Evolutionary conservation across 106 monocot genomes (phyloP).

Genomic region (Dendrobium huoshanense): DNA sequence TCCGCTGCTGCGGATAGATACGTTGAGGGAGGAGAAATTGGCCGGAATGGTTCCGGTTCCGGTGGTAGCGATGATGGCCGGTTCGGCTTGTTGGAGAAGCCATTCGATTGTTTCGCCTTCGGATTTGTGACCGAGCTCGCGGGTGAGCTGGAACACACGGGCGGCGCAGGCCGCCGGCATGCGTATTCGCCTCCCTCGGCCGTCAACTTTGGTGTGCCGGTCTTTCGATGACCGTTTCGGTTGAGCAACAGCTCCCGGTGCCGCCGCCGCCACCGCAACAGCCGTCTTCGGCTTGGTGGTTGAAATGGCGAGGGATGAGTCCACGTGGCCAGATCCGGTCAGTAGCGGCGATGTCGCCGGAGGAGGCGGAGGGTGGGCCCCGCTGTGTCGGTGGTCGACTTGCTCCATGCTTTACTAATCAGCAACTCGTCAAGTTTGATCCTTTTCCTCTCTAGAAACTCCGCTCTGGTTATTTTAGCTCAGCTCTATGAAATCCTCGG

Average conservation of each 20-base stretch:
- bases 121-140: conserved; percentile 64
- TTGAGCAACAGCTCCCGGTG: neutral
- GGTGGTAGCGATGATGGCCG: conserved; percentile 51
- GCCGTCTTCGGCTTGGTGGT: neutral
- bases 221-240: conserved; percentile 51
- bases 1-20: conserved; percentile 43
- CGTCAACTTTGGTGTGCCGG: conserved; percentile 70
- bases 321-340: neutral
- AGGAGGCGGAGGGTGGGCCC: neutral
- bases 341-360: conserved; percentile 15
- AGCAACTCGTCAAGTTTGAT: neutral
- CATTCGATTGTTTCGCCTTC: conserved; percentile 71
- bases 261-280: neutral
- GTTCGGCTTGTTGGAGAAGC: conserved; percentile 67
- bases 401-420: conserved; percentile 2
- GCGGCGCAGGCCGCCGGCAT: conserved; percentile 68
- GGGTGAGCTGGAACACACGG: conserved; percentile 55
- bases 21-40: conserved; percentile 53
- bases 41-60: conserved; percentile 63
- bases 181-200: conserved; percentile 55
- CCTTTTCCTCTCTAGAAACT: conserved; percentile 1
- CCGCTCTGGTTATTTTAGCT: neutral
- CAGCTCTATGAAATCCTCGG: neutral
- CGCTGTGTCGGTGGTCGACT: neutral
- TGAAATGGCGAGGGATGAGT: neutral